Percentiles rank a stretch among this genome's conserved stretches.
Conservation (phyloP, 805 yeast species). For the Danielia oregonensis region DNA sequence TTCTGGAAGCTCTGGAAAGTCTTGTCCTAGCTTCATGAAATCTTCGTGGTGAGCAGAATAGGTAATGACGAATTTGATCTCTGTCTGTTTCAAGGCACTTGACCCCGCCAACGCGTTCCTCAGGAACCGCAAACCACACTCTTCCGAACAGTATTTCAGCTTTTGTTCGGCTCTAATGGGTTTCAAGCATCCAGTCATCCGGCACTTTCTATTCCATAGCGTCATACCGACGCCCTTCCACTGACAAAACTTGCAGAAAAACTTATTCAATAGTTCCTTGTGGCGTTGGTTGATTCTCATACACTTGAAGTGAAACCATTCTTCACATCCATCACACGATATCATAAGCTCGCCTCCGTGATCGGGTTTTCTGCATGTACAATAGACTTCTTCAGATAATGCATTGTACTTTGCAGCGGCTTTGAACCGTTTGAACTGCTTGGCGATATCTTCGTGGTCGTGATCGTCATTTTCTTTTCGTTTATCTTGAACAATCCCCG, state of each 20-base stretch:
- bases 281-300: conserved; percentile 52
- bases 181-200: conserved; percentile 51
- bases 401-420: conserved; percentile 39
- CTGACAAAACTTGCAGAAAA: conserved; percentile 72
- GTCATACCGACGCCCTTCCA: conserved; percentile 50
- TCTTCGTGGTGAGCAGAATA: conserved; percentile 20
- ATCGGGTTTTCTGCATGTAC: conserved; percentile 77
- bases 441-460: conserved; percentile 32
- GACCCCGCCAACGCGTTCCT: conserved; percentile 20
- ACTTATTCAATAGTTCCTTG: conserved; percentile 56
- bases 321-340: conserved; percentile 93
- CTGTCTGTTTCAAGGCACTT: conserved; percentile 14
- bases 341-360: conserved; percentile 78
- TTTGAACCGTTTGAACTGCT: conserved; percentile 34
- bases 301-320: conserved; percentile 88
- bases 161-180: conserved; percentile 43
- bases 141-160: conserved; percentile 72
- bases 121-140: conserved; percentile 59
- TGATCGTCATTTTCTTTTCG: conserved; percentile 15
- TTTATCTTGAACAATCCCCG: conserved; percentile 8
- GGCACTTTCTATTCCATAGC: conserved; percentile 74
- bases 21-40: conserved; percentile 25
- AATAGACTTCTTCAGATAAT: conserved; percentile 63
- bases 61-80: conserved; percentile 22
- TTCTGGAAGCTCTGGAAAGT: conserved; percentile 42